Evolutionary conservation across 495 filamentous ascomycete species (phyloP).

Genomic region (Acidomyces sp.): DNA sequence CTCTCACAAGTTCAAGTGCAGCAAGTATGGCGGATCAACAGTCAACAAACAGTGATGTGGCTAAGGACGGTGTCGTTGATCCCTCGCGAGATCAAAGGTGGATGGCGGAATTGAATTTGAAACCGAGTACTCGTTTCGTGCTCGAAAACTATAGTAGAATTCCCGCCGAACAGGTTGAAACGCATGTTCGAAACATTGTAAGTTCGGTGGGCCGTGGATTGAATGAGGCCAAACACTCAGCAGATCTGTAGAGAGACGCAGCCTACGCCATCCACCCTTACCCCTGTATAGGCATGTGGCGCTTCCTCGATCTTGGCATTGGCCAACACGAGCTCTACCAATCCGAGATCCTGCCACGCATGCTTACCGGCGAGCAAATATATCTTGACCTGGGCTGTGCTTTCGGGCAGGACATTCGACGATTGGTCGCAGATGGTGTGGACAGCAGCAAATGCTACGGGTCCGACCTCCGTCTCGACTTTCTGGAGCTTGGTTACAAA

Average conservation of each 20-base stretch:
- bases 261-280: slow-evolving; percentile 16
- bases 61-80: background rate
- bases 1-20: no score
- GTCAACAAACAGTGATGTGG: no score
- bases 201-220: background rate
- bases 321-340: slow-evolving; percentile 6
- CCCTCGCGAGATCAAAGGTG: slow-evolving; percentile 6
- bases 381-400: slow-evolving; percentile 23
- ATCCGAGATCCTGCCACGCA: slow-evolving; percentile 16
- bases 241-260: slow-evolving; percentile 15
- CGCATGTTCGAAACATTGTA: slow-evolving; percentile 16
- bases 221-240: no score
- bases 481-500: slow-evolving; percentile 37
- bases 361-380: slow-evolving; percentile 16
- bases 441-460: slow-evolving; percentile 28
- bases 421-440: slow-evolving; percentile 21
- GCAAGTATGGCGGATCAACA: no score
- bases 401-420: slow-evolving; percentile 21
- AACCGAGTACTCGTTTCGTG: slow-evolving; percentile 2
- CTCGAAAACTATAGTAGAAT: slow-evolving; percentile 17
- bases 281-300: slow-evolving; percentile 20
- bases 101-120: slow-evolving; percentile 3
- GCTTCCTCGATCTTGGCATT: slow-evolving; percentile 20
- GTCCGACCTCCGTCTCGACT: slow-evolving; percentile 30
- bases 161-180: slow-evolving; percentile 8